Percentiles rank a stretch among this genome's conserved stretches.
Evolutionary conservation across 2,329 filamentous ascomycete genomes (phyloP).

Genomic region (Penicillium fuscoglaucum): DNA sequence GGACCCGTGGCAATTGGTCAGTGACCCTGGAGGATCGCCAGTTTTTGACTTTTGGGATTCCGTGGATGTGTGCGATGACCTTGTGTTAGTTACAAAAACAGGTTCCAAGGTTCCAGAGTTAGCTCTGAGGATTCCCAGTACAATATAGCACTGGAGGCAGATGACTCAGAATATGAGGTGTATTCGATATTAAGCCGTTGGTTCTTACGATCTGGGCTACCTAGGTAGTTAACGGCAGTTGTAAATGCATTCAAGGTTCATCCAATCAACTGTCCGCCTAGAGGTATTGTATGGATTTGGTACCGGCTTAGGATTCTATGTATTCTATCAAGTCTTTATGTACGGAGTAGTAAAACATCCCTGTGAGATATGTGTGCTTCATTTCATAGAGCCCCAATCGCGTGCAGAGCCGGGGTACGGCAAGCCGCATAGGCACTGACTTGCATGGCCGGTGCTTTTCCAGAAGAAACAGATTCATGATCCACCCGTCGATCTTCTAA

Average conservation of each 20-base stretch:
- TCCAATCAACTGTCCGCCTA: not conserved
- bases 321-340: not conserved
- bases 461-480: conserved; percentile 6
- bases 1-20: conserved; percentile 22
- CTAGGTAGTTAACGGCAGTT: not conserved
- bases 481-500: conserved; percentile 8
- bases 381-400: conserved; percentile 4
- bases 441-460: conserved; percentile 14
- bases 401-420: conserved; percentile 6
- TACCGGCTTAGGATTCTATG: not conserved
- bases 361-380: not conserved
- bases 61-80: not conserved
- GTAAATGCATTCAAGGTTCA: not conserved
- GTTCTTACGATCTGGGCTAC: not conserved
- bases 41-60: conserved; percentile 18
- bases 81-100: not conserved
- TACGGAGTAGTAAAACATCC: not conserved
- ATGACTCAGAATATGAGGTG: not conserved
- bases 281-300: not conserved
- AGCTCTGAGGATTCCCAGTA: too few relatives aligned
- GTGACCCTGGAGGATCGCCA: conserved; percentile 23
- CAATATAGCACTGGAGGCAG: not conserved
- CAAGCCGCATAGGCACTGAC: conserved; percentile 6
- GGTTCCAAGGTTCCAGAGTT: not conserved
- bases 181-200: not conserved